These are phyloP conservation scores for Emericellopsis terricola DNA, from an alignment of 495 filamentous ascomycete genomes.

Conservation along the genomic window DNA sequence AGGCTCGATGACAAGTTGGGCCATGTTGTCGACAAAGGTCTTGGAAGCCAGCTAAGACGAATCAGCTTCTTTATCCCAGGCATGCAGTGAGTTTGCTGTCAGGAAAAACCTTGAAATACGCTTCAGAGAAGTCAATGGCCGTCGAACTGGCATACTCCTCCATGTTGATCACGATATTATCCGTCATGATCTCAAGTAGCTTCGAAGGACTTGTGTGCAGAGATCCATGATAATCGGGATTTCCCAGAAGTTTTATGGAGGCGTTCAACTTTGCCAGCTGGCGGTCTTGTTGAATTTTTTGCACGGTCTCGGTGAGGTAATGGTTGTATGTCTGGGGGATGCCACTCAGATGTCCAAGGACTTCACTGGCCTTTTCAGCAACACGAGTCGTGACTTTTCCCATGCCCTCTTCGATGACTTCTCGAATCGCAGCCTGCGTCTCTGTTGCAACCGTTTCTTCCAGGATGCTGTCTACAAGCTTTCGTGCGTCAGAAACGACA, in stretches of 20 bases:
- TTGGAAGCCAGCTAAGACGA: not conserved
- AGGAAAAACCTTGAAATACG: constrained; percentile 20
- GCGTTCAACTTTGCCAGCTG: constrained; percentile 11
- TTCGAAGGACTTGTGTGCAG: constrained; percentile 1
- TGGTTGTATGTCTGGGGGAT: constrained; percentile 37
- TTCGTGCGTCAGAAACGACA: not conserved
- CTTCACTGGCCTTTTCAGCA: constrained; percentile 11
- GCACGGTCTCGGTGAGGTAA: constrained; percentile 30
- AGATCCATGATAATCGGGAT: constrained; percentile 1
- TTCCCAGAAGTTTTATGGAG: constrained; percentile 5
- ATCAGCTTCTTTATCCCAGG: not conserved
- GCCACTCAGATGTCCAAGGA: constrained; percentile 15
- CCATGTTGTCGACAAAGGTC: constrained; percentile 35
- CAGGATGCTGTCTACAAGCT: constrained; percentile 9
- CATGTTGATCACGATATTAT: constrained; percentile 10
- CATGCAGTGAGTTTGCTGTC: not conserved
- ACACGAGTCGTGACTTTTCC: constrained; percentile 7
- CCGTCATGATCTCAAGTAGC: not conserved
- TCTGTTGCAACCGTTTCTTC: constrained; percentile 12
- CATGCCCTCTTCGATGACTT: constrained; percentile 13
- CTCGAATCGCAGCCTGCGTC: constrained; percentile 12
- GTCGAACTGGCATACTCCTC: constrained; percentile 10
- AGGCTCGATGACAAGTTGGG: constrained; percentile 32
- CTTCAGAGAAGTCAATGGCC: constrained; percentile 15
- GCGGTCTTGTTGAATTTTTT: constrained; percentile 17